These are phyloP conservation scores for Hymenotorrendiella dingleyae DNA, from an alignment of 2,329 filamentous ascomycete species.

Conservation along the genomic window DNA sequence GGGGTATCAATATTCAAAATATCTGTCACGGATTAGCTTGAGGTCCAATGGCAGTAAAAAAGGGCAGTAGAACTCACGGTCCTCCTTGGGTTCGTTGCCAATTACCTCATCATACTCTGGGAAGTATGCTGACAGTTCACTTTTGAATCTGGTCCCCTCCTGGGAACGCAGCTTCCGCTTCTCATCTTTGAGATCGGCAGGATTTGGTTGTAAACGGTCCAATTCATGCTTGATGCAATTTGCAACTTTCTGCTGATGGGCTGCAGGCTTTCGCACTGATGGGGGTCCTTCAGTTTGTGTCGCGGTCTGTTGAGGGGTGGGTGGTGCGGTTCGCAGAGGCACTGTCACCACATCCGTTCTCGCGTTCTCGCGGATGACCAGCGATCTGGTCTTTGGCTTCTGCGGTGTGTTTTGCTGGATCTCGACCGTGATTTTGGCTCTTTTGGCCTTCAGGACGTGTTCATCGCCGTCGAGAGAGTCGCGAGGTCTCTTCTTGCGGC, in stretches of 20 bases:
- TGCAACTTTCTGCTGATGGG: slow-evolving; percentile 51
- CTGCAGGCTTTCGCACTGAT: slow-evolving; percentile 22
- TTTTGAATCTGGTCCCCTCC: slow-evolving; percentile 80
- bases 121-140: slow-evolving; percentile 85
- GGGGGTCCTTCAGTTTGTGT: slow-evolving; percentile 24
- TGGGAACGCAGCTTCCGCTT: slow-evolving; percentile 79
- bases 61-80: slow-evolving; percentile 50
- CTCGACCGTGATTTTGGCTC: slow-evolving; percentile 47
- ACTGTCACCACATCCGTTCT: slow-evolving; percentile 22
- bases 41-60: slow-evolving; percentile 4
- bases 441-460: slow-evolving; percentile 43
- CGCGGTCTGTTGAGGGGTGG: slow-evolving; percentile 15
- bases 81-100: slow-evolving; percentile 73
- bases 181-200: slow-evolving; percentile 46
- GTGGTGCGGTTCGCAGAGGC: slow-evolving; percentile 11
- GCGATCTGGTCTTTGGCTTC: slow-evolving; percentile 16
- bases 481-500: slow-evolving; percentile 44
- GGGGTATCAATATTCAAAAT: slow-evolving; percentile 66
- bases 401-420: slow-evolving; percentile 35
- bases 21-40: slow-evolving; percentile 45
- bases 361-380: slow-evolving; percentile 20
- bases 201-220: slow-evolving; percentile 45
- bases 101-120: slow-evolving; percentile 92
- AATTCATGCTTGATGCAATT: slow-evolving; percentile 59
- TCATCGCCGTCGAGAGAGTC: slow-evolving; percentile 40